Percentiles rank a stretch among this genome's conserved stretches.
Conservation (phyloP, 2,329 filamentous ascomycete genomes). For the Domatiomyces globalis region DNA sequence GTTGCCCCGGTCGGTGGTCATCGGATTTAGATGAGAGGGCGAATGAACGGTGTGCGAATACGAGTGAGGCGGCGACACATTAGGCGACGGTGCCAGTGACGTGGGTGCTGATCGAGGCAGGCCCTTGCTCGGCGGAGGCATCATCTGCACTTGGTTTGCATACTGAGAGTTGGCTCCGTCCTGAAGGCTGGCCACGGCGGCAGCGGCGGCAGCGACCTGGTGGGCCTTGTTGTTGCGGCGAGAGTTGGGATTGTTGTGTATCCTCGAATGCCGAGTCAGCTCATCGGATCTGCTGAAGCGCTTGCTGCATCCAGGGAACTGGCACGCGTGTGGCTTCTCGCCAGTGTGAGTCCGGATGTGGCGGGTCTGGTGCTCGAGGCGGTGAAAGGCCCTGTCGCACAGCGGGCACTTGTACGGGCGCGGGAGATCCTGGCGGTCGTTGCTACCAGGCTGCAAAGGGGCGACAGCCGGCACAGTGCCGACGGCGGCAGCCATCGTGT, state of each 20-base stretch:
- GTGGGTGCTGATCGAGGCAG: conserved; percentile 77
- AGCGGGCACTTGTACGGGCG: conserved; percentile 96
- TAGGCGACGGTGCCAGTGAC: conserved; percentile 79
- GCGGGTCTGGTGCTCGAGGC: conserved; percentile 79
- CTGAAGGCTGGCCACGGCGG: conserved; percentile 39
- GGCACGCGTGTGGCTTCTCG: conserved; percentile 94
- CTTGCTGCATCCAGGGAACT: conserved; percentile 90
- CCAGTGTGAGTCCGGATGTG: conserved; percentile 96
- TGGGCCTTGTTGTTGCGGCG: conserved; percentile 77
- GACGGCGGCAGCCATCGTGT: conserved; percentile 31
- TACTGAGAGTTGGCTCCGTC: conserved; percentile 33
- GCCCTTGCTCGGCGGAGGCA: conserved; percentile 57
- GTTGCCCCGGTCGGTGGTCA: conserved; percentile 36
- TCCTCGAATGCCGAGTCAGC: conserved; percentile 88
- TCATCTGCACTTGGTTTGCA: conserved; percentile 46
- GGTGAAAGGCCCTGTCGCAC: conserved; percentile 97
- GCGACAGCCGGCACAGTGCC: conserved; percentile 32
- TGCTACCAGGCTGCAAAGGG: conserved; percentile 42
- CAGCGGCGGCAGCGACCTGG: conserved; percentile 44
- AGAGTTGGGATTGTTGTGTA: conserved; percentile 98
- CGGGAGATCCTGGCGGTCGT: conserved; percentile 65
- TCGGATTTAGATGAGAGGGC: conserved; percentile 37
- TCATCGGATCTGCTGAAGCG: conserved; percentile 95
- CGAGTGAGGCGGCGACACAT: conserved; percentile 86
- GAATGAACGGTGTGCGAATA: conserved; percentile 44